A percentile compares a stretch with the other conserved stretches of the same genome.
Conservation (phyloP, 2,329 filamentous ascomycete genomes). For the Thermochaetoides dissita region DNA sequence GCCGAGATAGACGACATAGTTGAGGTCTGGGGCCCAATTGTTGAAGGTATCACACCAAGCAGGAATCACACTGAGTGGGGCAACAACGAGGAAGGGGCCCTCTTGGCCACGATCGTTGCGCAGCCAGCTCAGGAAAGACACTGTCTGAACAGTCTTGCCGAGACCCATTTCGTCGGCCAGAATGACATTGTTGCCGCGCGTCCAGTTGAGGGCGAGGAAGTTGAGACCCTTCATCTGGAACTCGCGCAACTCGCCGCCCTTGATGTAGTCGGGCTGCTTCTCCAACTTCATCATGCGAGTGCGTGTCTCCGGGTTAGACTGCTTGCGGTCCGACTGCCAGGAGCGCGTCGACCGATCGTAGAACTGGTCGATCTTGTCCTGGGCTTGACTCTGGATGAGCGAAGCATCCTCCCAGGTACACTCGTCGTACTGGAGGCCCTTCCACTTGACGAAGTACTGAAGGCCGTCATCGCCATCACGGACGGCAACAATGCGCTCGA, state of each 20-base stretch:
- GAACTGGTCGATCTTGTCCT: constrained; percentile 83
- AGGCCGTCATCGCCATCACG: constrained; percentile 65
- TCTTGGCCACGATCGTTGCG: constrained; percentile 80
- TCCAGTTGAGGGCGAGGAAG: constrained; percentile 94
- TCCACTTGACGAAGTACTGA: constrained; percentile 96
- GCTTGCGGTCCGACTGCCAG: constrained; percentile 64
- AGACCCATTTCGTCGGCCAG: constrained; percentile 97
- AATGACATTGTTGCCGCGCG: constrained; percentile 84
- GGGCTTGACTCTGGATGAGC: constrained; percentile 63
- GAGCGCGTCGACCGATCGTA: constrained; percentile 70
- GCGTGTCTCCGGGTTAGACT: constrained; percentile 63
- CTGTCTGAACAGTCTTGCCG: constrained; percentile 94
- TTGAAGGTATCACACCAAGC: constrained; percentile 98
- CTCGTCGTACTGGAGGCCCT: constrained; percentile 79
- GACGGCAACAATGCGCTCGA: constrained; percentile 81
- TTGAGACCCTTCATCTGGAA: constrained; percentile 93
- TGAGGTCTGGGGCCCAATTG: constrained; percentile 85
- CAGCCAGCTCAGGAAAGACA: constrained; percentile 94
- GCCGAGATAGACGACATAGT: constrained; percentile 93
- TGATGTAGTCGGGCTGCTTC: constrained; percentile 73
- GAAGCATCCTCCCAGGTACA: constrained; percentile 84
- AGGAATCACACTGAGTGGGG: constrained; percentile 90
- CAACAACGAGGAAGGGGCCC: constrained; percentile 92
- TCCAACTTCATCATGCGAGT: constrained; percentile 60
- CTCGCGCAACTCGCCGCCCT: constrained; percentile 69